Base-by-base conservation (phyloP, 768 basidiomycete genomes). In the Lentinula aciculospora region DNA sequence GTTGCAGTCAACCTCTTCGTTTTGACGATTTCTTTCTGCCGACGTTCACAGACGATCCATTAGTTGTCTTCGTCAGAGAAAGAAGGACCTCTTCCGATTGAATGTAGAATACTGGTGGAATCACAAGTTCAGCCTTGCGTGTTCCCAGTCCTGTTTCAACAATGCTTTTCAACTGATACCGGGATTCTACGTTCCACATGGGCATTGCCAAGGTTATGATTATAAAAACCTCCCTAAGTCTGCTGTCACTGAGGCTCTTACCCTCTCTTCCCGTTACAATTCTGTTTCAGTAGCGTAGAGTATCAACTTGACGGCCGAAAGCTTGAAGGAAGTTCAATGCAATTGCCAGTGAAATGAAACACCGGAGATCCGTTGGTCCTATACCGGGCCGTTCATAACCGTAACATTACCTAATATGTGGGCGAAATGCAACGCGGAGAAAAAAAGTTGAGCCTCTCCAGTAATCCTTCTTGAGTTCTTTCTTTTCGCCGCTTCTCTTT, bases 1-100 rank as follows among this genome's bases (percentile, higher is more conserved):
- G n/a, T 27, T 21, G 19, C 19, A 34, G 32, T 45, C 27, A 40
- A 21, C 53, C 36, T 25, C 53, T 55, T n/a, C 19, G 28, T n/a
- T 56, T 45, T 23, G 28, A 56, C 32, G 54, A 56, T 31, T 56
- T 44, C 32, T 56, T 56, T 45, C 19, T 40, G 8, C 54, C 54
- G n/a, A 31, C 32, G 5, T 44, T 7, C 21, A n/a, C 10, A 7
- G 40, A 28, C 6, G 27, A 44, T 4, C 54, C 40, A 19, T 40
- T 40, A 7, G n/a, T 31, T 46, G 40, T 46, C 27, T 45, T 45
- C 21, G 54, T 45, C 40, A 56, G 42, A 34, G 40, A 44, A 56
- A 28, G 54, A 45, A 40, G 17, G 21, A 28, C 8, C 12, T 47
- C 9, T 21, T 9, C 19, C 42, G 12, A 23, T 21, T 23, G 42